Conservation (phyloP, 75 land plant genomes). For the Cunninghamia lanceolata region DNA sequence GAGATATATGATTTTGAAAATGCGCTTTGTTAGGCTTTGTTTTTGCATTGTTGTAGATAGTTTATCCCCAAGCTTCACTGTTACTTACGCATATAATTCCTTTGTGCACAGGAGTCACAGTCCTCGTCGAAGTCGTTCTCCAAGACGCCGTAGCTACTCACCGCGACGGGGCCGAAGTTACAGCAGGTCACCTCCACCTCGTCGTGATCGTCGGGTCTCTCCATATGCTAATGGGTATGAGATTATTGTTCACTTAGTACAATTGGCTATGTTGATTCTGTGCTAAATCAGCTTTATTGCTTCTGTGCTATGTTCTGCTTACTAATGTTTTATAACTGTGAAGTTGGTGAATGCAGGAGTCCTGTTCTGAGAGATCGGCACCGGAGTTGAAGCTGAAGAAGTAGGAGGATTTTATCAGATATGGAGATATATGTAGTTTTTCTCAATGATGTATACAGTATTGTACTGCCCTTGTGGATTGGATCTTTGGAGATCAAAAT, state of each 20-base stretch:
- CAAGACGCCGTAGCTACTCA: conserved; percentile 9
- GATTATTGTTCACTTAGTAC: background rate
- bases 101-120: conserved; percentile 6
- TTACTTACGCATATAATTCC: background rate
- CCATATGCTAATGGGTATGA: conserved; percentile 13
- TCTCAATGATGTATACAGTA: background rate
- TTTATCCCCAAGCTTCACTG: background rate
- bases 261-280: background rate
- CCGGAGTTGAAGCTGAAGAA: conserved; percentile 1
- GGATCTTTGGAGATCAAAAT: conserved; percentile 4
- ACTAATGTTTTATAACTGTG: background rate
- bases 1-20: background rate
- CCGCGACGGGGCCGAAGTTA: conserved; percentile 9
- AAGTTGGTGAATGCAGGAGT: conserved; percentile 5
- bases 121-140: conserved; percentile 9
- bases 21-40: background rate
- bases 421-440: conserved; percentile 3
- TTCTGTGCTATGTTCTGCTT: too few species aligned
- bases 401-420: background rate
- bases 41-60: too few species aligned
- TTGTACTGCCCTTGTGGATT: background rate
- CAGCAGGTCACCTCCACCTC: conserved; percentile 7
- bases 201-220: conserved; percentile 3
- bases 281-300: background rate
- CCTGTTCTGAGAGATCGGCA: background rate